Evolutionary conservation across 2,329 filamentous ascomycete genomes (phyloP), one percentile per base, ranked within the genome.

Genomic region (Thelonectria olida): DNA sequence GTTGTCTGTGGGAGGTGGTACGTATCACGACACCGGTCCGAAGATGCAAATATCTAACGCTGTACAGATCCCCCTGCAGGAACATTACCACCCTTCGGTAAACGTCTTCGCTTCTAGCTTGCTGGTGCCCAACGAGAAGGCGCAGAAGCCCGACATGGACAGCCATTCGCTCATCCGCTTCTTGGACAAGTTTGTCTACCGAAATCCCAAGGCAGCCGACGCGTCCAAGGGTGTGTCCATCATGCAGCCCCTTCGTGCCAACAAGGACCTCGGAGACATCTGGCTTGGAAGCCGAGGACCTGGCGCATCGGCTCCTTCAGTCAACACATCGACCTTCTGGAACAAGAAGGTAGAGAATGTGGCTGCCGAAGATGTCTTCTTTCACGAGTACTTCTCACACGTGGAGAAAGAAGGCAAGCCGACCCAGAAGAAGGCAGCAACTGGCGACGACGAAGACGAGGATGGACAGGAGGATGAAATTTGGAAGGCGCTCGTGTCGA

Each of bases 151-250:
- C 0, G 96, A 99, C 71, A 84, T 97, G 52, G 90, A 92, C 15
- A 90, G 93, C 59, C 95, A 98, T 76, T 96, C 92, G 2, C 85
- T 99, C 49, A 96, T 96, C 73, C 91, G 96, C 76, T 99, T 99
- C 84, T 84, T 99, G 59, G 96, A 99, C 79, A 94, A 96, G 70
- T 99, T 99, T 77, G 93, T 97, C n/a, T 99, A 98, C 84, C 90
- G 92, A 68, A 97, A 96, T 71, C 89, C 95, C 63, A 97, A 97
- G 82, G 82, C 88, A 4, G 85, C 85, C 15, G 83, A 87, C 52
- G 78, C 82, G 28, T 83, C 87, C 27, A 91, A 92, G 65, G 96
- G 96, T 50, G 85, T 87, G 25, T 97, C 93, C 23, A 97, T 99
- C 77, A 99, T 99, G 96, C 96, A 99, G 78, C 96, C 96, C 38